Base-by-base conservation (phyloP, 1,284 basidiomycete genomes). In the Cutaneotrichosporon cyanovorans region DNA sequence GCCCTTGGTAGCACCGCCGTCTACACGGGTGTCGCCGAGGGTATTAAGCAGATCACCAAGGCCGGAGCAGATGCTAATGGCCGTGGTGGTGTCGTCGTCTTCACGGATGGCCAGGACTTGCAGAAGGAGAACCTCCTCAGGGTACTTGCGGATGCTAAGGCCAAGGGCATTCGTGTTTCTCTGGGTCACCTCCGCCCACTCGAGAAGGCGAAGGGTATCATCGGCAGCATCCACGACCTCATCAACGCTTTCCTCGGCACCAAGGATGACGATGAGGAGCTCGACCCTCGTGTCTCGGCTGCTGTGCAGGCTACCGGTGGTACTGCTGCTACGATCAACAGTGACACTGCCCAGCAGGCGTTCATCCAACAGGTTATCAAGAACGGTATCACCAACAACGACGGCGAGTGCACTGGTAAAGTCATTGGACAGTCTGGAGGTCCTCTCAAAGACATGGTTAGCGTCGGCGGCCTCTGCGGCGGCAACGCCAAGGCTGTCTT, bases 341-440 rank as follows among this genome's bases (percentile, higher is more conserved):
- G 16, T 20, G 19, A 35, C 12, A 25, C 25, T 23, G 20, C 25
- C 16, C 40, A 41, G 40, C 40, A 22, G 15, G n/a, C 20, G 25
- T 47, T 47, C 35, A 22, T 47, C 36, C 19, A 42, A 23, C 25
- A 31, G 34, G 40, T 47, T 6, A 23, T 47, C 35, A 47, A 47
- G 45, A 41, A 46, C 45, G 45, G 45, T 37, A 30, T 46, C 39
- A 46, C 45, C 34, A 47, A 47, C 45, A 46, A 46, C 35, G 45
- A 46, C 45, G 45, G 45, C 35, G 28, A 36, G 32, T 46, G 45
- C 35, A 14, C 12, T 25, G 45, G 45, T 23, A 30, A 30, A 32
- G 39, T 40, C 21, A 20, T 40, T 19, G 25, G 19, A 19, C 39
- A 41, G 23, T 28, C 25, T 28, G 25, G 25, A 28, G 25, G 25